These are phyloP conservation scores for Botrytis fabae DNA, from an alignment of 2,329 filamentous ascomycete species.

Conservation along the genomic window DNA sequence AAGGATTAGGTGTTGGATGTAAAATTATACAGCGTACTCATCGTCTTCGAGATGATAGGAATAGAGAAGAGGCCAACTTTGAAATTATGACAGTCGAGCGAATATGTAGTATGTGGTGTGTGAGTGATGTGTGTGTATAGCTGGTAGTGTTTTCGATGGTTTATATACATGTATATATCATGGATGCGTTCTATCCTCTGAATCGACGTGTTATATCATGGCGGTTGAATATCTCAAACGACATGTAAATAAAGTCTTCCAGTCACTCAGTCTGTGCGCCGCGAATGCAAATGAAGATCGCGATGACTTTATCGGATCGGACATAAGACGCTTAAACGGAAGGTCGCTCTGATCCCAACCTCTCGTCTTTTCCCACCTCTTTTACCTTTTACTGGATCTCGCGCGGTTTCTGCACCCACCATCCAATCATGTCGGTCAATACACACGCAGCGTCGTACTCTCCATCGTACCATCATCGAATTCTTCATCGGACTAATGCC, in stretches of 20 bases:
- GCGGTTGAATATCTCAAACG: too few relatives aligned
- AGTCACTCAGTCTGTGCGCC: neutral
- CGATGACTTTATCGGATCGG: slow-evolving; percentile 4
- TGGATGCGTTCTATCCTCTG: too few relatives aligned
- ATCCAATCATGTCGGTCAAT: neutral
- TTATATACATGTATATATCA: too few relatives aligned
- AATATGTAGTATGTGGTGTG: neutral
- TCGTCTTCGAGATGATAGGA: neutral
- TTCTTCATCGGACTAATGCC: neutral
- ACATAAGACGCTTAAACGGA: slow-evolving; percentile 8
- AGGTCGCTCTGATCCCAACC: neutral
- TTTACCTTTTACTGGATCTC: neutral
- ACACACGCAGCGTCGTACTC: too few relatives aligned
- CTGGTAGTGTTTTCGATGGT: neutral
- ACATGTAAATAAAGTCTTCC: too few relatives aligned
- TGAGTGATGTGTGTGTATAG: neutral
- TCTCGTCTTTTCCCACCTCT: neutral
- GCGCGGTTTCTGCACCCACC: neutral
- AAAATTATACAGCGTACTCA: neutral
- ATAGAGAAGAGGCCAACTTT: slow-evolving; percentile 6
- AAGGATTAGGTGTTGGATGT: neutral
- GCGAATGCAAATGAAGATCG: neutral
- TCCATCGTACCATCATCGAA: neutral
- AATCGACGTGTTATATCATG: too few relatives aligned
- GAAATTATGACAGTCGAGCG: neutral